Base-by-base conservation (phyloP, 345 rosid species). In the Stellera chamaejasme region DNA sequence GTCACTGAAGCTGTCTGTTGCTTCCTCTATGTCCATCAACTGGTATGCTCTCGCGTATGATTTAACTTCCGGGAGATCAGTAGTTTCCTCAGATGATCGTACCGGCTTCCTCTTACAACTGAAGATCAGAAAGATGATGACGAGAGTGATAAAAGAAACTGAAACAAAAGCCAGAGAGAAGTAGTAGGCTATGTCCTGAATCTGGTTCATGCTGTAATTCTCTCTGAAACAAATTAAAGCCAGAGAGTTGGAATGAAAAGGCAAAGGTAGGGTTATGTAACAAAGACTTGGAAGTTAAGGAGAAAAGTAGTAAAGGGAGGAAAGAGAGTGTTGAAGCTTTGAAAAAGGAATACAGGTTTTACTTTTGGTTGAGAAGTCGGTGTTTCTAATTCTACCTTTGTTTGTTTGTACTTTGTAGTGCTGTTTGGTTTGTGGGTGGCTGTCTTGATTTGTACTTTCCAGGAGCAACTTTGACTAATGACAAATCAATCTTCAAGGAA, bases 1-100 rank as follows among this genome's bases (percentile, higher is more conserved):
- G 48, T 64, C 73, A 69, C 69, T 79, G 13, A 90, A 90, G 41
- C 86, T 73, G 45, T 87, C 93, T 1, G 97, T 90, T 43, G 97
- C 88, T 2, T 77, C 61, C 39, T 87, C 86, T 23, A 90, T 48
- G 25, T 87, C 93, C n/a, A 77, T 75, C 58, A 87, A 68, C 0
- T 77, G 48, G 56, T 79, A 84, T 5, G 81, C 6, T 10, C 11
- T 66, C 2, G 82, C 75, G 15, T 59, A 63, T 13, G 46, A 54
- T 62, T 73, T 81, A 32, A 65, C 39, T 32, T 32, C 39, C 0
- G 85, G 74, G 11, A 46, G 57, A 50, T 69, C 62, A 6, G 69
- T 67, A 41, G 61, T 56, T 61, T 82, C 79, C 36, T 80, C 79
- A 5, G 84, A 73, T 32, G 39, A 32, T 69, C 82, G 73, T 32